Evolutionary conservation across 192 early-diverging fungal genomes (phyloP), one percentile per base, ranked within the genome.

Genomic region (Coemansia sp.): DNA sequence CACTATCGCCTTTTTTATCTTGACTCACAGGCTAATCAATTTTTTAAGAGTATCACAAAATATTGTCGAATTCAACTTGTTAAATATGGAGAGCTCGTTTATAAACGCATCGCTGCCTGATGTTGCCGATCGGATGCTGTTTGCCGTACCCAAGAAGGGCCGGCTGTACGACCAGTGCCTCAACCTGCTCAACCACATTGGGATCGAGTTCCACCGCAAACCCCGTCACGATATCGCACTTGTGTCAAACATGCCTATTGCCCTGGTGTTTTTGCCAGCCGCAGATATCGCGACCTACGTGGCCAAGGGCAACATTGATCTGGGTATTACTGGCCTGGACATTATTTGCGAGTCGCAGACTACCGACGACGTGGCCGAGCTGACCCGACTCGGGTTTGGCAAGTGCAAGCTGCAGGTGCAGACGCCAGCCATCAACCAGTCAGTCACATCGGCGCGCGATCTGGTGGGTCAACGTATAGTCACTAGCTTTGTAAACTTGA

Each of bases 141-240:
- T 98, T 65, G 96, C 92, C n/a, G 87, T 99, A 53, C 97, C 97
- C 49, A 99, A 99, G 77, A 99, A 99, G 83, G 97, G 97, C 32
- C 90, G 97, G 35, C 89, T 99, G 38, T 89, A 96, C 82, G 93
- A 96, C 70, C 86, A 94, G 59, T 92, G 90, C 50, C 73, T 95
- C 8, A 81, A 86, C 5, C 77, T 99, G 32, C 85, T 99, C 10
- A 76, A 76, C 53, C 93, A 93, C 39, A 92, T 94, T n/a, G 95
- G 97, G 70, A 92, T 99, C 60, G 90, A 94, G 76, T 99, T 95
- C 87, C 82, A 90, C 83, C 90, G 97, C 63, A 93, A 91, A 60
- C 92, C 92, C 68, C 90, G 96, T 48, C 90, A 97, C 72, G 96
- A 99, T 79, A 98, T 99, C 85, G 97, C 97, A 2, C 84, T 97